A percentile compares a stretch with the other conserved stretches of the same genome.
phyloP scores from a whole-genome alignment of 805 yeast genomes.

The Grigorovia jiainica region DNA sequence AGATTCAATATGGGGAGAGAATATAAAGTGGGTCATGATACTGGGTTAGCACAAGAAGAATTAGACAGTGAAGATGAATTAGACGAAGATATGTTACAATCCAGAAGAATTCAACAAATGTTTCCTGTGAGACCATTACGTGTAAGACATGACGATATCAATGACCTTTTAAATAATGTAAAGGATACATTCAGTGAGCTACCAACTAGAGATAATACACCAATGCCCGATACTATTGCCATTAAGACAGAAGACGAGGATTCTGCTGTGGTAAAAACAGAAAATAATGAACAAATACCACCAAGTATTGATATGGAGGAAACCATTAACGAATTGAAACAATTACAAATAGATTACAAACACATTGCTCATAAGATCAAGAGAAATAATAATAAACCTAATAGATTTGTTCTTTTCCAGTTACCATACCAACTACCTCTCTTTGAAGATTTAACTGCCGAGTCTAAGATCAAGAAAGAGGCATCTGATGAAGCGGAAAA shows the following conservation, averaged over 20 bases:
- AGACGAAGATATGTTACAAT: constrained; percentile 21
- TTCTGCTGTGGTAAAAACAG: constrained; percentile 11
- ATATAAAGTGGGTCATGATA: constrained; percentile 36
- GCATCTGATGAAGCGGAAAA: constrained; percentile 8
- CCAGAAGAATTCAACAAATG: constrained; percentile 27
- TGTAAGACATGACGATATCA: constrained; percentile 35
- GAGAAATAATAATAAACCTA: constrained; percentile 26
- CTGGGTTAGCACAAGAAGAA: constrained; percentile 10
- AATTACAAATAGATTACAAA: constrained; percentile 32
- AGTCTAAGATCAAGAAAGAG: constrained; percentile 3
- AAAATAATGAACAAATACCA: constrained; percentile 18
- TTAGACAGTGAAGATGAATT: constrained; percentile 14
- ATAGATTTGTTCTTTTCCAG: constrained; percentile 31
- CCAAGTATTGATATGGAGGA: constrained; percentile 26
- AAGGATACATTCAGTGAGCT: constrained; percentile 21
- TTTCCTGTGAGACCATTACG: constrained; percentile 68
- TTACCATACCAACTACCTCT: constrained; percentile 31
- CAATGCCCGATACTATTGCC: constrained; percentile 10
- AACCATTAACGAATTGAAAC: constrained; percentile 29
- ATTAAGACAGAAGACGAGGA: constrained; percentile 18
- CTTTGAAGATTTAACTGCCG: constrained; percentile 18
- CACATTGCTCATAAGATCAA: constrained; percentile 26
- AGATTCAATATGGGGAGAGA: constrained; percentile 58
- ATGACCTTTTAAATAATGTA: constrained; percentile 24
- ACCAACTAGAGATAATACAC: constrained; percentile 23